A percentile compares a stretch with the other conserved stretches of the same genome.
phyloP scores from a whole-genome alignment of 1,284 basidiomycete genomes.

The Fomitiporia mediterranea region DNA sequence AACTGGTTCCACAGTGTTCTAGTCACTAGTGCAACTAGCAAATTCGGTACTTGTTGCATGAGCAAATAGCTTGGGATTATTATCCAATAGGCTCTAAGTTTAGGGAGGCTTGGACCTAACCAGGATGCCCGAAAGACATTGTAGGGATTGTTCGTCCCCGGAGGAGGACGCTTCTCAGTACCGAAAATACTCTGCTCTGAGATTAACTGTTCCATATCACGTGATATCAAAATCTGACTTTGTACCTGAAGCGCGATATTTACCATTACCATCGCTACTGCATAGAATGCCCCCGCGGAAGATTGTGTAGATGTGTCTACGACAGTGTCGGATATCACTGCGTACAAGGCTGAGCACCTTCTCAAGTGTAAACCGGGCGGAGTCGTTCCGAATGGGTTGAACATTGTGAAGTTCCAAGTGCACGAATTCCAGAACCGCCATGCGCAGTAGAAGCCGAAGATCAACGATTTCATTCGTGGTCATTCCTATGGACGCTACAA shows the following conservation, averaged over 20 bases:
- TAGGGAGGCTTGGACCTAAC: too few species aligned
- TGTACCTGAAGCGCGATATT: conserved; percentile 98
- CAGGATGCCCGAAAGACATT: too few species aligned
- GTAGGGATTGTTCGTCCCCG: too few species aligned
- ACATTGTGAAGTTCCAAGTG: conserved; percentile 95
- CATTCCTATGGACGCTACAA: conserved; percentile 99
- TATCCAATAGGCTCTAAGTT: too few species aligned
- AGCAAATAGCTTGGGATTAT: too few species aligned
- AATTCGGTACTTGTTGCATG: too few species aligned
- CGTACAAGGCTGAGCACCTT: conserved; percentile 93
- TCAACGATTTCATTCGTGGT: conserved; percentile 94
- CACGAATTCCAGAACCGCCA: conserved; percentile 98
- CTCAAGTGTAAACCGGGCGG: conserved; percentile 98
- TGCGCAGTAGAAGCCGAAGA: conserved; percentile 89
- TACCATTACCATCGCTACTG: conserved; percentile 90
- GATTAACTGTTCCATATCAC: too few species aligned
- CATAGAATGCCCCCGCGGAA: conserved; percentile 89
- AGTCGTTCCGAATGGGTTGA: conserved; percentile 94
- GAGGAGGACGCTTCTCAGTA: too few species aligned
- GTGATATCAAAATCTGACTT: too few species aligned
- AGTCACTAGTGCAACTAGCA: too few species aligned
- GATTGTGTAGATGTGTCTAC: conserved; percentile 98
- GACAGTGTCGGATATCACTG: conserved; percentile 96
- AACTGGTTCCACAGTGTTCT: too few species aligned
- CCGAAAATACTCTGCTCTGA: too few species aligned